Evolutionary conservation across 2,329 filamentous ascomycete species (phyloP).

Genomic region (Aspergillus proliferans): DNA sequence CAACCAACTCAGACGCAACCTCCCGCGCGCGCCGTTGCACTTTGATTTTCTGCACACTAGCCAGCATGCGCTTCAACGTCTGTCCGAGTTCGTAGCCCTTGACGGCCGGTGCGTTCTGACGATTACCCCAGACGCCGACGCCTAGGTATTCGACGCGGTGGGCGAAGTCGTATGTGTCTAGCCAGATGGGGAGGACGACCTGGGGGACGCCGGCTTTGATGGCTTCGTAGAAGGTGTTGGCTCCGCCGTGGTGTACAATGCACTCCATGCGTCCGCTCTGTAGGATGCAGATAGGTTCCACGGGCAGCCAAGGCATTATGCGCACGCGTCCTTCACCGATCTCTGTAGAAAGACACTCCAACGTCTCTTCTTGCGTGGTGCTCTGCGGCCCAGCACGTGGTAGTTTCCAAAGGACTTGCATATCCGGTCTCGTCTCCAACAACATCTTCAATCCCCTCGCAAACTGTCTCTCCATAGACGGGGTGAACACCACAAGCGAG

Average conservation of each 20-base stretch:
- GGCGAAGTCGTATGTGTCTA: constrained; percentile 44
- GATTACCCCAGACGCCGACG: constrained; percentile 38
- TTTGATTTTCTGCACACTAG: background rate
- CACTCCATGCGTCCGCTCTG: constrained; percentile 34
- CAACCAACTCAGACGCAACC: constrained; percentile 6
- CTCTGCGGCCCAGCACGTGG: background rate
- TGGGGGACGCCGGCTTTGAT: constrained; percentile 43
- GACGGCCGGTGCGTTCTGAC: constrained; percentile 28
- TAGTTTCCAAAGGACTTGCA: constrained; percentile 33
- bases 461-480: constrained; percentile 31
- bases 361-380: constrained; percentile 2
- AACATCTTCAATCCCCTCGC: constrained; percentile 30
- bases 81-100: constrained; percentile 18
- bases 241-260: constrained; percentile 44
- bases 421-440: constrained; percentile 21
- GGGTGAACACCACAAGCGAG: constrained; percentile 21
- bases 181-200: constrained; percentile 43
- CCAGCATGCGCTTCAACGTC: constrained; percentile 17
- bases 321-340: constrained; percentile 27
- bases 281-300: constrained; percentile 31
- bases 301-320: constrained; percentile 37
- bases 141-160: constrained; percentile 38
- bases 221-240: constrained; percentile 45
- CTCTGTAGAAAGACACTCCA: constrained; percentile 15
- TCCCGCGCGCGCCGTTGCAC: constrained; percentile 7